Evolutionary conservation across 345 rosid genomes (phyloP).

Genomic region (Ceriops tagal): DNA sequence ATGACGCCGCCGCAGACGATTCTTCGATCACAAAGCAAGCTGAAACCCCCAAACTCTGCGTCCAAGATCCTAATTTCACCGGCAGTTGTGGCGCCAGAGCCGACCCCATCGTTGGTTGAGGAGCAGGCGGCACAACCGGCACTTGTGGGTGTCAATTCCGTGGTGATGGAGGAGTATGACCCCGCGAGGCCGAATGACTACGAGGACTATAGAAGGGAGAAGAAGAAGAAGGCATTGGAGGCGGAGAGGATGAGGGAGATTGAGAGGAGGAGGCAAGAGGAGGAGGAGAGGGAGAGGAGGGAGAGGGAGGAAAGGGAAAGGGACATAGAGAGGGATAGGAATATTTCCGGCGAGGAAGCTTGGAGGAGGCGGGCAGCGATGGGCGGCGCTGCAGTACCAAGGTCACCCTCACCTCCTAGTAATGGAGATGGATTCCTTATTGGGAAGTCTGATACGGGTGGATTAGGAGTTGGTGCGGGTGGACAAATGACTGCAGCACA

Average conservation of each 20-base stretch:
- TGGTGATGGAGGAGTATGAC: conserved; percentile 87
- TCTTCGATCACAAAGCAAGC: conserved; percentile 56
- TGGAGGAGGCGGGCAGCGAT: conserved; percentile 93
- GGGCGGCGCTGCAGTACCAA: conserved; percentile 59
- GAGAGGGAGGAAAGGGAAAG: conserved; percentile 49
- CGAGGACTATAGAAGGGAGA: conserved; percentile 79
- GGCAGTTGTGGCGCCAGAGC: conserved; percentile 11
- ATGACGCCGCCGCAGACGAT: conserved; percentile 65
- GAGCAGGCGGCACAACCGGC: conserved; percentile 53
- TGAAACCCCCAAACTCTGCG: conserved; percentile 28
- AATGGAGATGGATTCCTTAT: conserved; percentile 58
- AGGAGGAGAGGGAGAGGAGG: conserved; percentile 64
- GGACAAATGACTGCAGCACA: conserved; percentile 99
- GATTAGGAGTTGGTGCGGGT: conserved; percentile 92
- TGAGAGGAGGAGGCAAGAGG: conserved; percentile 77
- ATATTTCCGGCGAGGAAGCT: conserved; percentile 94
- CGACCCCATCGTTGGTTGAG: conserved; percentile 2
- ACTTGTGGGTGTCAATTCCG: conserved; percentile 69
- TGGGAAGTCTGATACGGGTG: conserved; percentile 82
- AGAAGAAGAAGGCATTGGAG: conserved; percentile 67
- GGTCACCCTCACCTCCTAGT: conserved; percentile 75
- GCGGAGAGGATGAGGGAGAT: conserved; percentile 78
- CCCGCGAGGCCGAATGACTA: conserved; percentile 93
- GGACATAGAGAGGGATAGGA: conserved; percentile 36
- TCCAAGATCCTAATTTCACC: conserved; percentile 17